A percentile compares a stretch with the other conserved stretches of the same genome.
These are phyloP conservation scores for Mycena polygramma DNA, from an alignment of 768 basidiomycete genomes.

Conservation along the genomic window DNA sequence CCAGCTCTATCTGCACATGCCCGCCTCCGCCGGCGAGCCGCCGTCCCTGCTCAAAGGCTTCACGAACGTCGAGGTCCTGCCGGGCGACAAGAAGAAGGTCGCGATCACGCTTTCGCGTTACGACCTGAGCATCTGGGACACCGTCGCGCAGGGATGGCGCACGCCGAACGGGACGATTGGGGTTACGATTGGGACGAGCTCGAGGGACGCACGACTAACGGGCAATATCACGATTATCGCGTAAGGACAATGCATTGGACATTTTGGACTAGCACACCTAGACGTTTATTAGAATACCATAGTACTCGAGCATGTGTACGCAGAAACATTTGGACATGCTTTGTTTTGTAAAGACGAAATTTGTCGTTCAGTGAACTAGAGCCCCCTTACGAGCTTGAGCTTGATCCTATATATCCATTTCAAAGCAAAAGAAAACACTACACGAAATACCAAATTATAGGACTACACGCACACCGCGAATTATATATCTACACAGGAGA, in stretches of 20 bases:
- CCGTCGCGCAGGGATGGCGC: constrained; percentile 78
- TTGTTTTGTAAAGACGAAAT: no score
- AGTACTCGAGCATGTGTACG: not conserved
- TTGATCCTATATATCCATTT: not conserved
- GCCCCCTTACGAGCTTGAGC: no score
- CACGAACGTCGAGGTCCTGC: constrained; percentile 64
- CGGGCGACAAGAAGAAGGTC: constrained; percentile 61
- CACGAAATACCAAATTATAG: constrained; percentile 7
- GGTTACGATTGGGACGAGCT: constrained; percentile 78
- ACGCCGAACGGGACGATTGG: constrained; percentile 73
- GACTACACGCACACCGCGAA: not conserved
- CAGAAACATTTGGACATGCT: no score
- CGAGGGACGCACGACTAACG: constrained; percentile 68
- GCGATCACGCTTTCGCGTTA: constrained; percentile 75
- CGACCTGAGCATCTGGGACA: constrained; percentile 85
- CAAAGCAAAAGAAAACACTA: constrained; percentile 11
- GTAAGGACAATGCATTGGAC: constrained; percentile 10
- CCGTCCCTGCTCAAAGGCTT: constrained; percentile 82
- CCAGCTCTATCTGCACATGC: constrained; percentile 83
- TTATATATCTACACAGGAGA: constrained; percentile 30
- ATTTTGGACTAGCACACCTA: not conserved
- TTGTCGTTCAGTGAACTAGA: no score
- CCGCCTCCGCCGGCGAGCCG: constrained; percentile 72
- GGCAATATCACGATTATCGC: constrained; percentile 50
- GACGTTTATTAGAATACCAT: not conserved